Conservation (phyloP, 2,329 filamentous ascomycete species). For the Colletotrichum destructivum region DNA sequence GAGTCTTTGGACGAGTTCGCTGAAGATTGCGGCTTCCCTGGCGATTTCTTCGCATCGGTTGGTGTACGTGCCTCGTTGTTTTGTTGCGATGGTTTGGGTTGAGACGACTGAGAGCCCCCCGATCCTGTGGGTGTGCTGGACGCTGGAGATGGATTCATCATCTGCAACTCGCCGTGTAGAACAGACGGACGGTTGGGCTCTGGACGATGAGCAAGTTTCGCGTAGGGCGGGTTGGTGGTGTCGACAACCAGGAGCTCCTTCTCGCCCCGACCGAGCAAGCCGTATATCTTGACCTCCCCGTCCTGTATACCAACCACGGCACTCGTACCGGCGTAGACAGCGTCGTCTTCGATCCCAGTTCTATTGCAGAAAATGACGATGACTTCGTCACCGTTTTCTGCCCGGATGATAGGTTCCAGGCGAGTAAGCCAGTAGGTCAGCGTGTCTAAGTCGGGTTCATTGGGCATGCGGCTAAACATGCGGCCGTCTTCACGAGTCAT, state of each 20-base stretch:
- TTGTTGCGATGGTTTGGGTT: too few relatives aligned
- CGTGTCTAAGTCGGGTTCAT: constrained; percentile 80
- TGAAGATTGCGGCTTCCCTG: background rate
- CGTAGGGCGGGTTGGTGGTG: constrained; percentile 62
- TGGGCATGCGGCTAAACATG: constrained; percentile 61
- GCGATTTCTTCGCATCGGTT: background rate
- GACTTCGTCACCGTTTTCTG: constrained; percentile 64
- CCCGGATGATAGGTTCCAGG: constrained; percentile 75
- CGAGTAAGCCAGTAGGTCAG: constrained; percentile 83
- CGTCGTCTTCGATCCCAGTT: constrained; percentile 75
- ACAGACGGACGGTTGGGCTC: background rate
- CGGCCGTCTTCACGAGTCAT: constrained; percentile 70
- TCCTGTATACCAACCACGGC: constrained; percentile 76
- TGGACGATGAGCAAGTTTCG: constrained; percentile 57
- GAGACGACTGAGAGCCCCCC: too few relatives aligned
- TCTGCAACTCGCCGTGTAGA: constrained; percentile 1
- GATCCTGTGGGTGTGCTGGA: background rate
- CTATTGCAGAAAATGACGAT: constrained; percentile 82
- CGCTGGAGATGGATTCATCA: background rate
- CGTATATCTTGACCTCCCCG: constrained; percentile 78
- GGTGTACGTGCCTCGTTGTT: too few relatives aligned
- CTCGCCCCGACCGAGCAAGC: constrained; percentile 78
- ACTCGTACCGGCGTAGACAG: constrained; percentile 81
- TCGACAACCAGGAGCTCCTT: constrained; percentile 79
- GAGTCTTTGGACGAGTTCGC: background rate